Evolutionary conservation across 305 asterid species (phyloP).

Genomic region (Fraxinus sp.): DNA sequence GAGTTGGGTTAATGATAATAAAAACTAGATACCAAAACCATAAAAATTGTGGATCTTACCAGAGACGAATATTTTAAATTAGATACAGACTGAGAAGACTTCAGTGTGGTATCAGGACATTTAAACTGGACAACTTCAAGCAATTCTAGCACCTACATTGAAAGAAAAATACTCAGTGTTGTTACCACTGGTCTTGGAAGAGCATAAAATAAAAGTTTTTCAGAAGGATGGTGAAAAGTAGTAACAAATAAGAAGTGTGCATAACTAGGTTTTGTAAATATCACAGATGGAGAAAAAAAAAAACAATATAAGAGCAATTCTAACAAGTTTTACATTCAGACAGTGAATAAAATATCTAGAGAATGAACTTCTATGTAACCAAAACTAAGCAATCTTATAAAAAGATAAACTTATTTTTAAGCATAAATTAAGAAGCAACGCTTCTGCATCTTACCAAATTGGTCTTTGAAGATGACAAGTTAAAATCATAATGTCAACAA

Average conservation of each 20-base stretch:
- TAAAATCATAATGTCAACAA: not conserved
- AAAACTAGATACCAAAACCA: not conserved
- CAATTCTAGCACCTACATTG: constrained; percentile 67
- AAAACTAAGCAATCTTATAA: not conserved
- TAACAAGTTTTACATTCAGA: not conserved
- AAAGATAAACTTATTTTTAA: not conserved
- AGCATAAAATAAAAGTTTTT: not conserved
- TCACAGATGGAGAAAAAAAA: not conserved
- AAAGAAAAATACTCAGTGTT: constrained; percentile 14
- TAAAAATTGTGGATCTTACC: constrained; percentile 48
- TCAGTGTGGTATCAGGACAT: constrained; percentile 65
- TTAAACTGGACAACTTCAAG: constrained; percentile 84
- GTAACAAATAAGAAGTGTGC: not conserved
- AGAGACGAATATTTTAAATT: constrained; percentile 60
- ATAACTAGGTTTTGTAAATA: not conserved
- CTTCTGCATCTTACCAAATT: not conserved
- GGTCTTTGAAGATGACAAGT: not conserved
- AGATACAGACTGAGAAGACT: constrained; percentile 72
- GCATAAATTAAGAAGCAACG: not conserved
- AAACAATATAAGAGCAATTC: not conserved
- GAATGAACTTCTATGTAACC: not conserved
- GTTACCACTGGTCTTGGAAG: constrained; percentile 13
- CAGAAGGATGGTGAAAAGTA: not conserved
- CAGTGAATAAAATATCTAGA: not conserved
- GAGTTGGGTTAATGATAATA: constrained; percentile 14